A percentile compares a stretch with the other conserved stretches of the same genome.
phyloP scores from a whole-genome alignment of 805 yeast genomes.

The Brettanomyces sp. region DNA sequence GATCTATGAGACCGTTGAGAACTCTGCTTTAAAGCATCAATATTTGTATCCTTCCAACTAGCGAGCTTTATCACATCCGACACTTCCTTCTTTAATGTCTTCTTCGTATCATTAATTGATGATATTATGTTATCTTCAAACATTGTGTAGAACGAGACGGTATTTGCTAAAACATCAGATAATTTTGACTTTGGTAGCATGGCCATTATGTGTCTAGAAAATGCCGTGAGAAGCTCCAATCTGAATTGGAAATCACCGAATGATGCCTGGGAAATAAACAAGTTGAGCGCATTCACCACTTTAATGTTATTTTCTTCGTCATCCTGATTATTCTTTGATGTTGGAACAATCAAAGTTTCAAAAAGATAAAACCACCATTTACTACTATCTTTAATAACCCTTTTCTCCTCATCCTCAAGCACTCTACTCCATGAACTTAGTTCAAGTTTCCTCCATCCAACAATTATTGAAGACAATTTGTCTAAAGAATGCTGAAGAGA shows the following conservation, averaged over 20 bases:
- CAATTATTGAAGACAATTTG: constrained; percentile 56
- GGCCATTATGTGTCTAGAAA: constrained; percentile 41
- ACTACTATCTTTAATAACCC: constrained; percentile 42
- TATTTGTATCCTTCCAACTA: constrained; percentile 94
- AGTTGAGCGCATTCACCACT: constrained; percentile 52
- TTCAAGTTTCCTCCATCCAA: constrained; percentile 87
- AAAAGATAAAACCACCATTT: constrained; percentile 90
- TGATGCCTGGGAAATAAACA: constrained; percentile 67
- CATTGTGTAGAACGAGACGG: constrained; percentile 57
- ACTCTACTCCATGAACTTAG: constrained; percentile 76
- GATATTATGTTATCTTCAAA: constrained; percentile 44
- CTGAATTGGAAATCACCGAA: constrained; percentile 66
- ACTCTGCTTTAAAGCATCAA: constrained; percentile 88
- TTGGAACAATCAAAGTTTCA: constrained; percentile 57
- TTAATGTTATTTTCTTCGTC: constrained; percentile 26
- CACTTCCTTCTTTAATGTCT: constrained; percentile 64
- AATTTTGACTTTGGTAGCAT: constrained; percentile 20
- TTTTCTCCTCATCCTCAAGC: constrained; percentile 53
- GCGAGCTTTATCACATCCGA: constrained; percentile 81
- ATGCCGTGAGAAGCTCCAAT: constrained; percentile 53
- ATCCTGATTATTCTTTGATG: constrained; percentile 32
- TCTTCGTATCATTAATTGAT: constrained; percentile 35
- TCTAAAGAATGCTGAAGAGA: constrained; percentile 50
- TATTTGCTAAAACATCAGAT: constrained; percentile 42
- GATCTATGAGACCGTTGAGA: constrained; percentile 81